Evolutionary conservation across 2,329 filamentous ascomycete species (phyloP).

Genomic region (Phaeomoniella chlamydospora): DNA sequence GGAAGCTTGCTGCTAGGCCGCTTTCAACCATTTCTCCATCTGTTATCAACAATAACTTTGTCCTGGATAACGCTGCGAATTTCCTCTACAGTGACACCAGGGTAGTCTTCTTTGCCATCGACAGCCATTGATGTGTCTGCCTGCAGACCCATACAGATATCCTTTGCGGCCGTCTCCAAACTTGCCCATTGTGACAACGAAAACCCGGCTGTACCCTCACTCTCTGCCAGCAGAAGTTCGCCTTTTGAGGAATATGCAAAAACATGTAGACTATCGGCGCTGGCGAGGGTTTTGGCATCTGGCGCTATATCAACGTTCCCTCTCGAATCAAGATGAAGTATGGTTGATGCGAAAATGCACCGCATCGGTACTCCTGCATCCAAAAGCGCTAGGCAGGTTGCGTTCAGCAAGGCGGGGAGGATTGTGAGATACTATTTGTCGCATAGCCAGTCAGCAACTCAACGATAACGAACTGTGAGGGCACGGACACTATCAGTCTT

Average conservation of each 20-base stretch:
- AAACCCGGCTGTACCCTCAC: slow-evolving; percentile 69
- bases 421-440: slow-evolving; percentile 55
- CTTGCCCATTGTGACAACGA: slow-evolving; percentile 61
- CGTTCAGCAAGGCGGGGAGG: slow-evolving; percentile 70
- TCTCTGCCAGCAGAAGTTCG: slow-evolving; percentile 64
- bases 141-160: slow-evolving; percentile 30
- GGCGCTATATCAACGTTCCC: slow-evolving; percentile 42
- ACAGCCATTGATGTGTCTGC: slow-evolving; percentile 48
- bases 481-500: slow-evolving; percentile 12
- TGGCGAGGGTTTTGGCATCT: slow-evolving; percentile 44
- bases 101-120: slow-evolving; percentile 32
- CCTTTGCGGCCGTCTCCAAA: slow-evolving; percentile 49
- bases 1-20: no score
- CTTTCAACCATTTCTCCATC: neutral
- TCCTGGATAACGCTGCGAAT: neutral
- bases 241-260: slow-evolving; percentile 64
- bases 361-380: slow-evolving; percentile 71
- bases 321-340: slow-evolving; percentile 41
- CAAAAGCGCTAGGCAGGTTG: slow-evolving; percentile 61
- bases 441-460: slow-evolving; percentile 6
- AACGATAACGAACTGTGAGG: neutral
- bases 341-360: slow-evolving; percentile 51
- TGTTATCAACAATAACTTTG: neutral
- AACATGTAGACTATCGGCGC: slow-evolving; percentile 62
- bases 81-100: neutral